Conservation (phyloP, 73 alveolate species). For the Symbiodinium pilosum region DNA sequence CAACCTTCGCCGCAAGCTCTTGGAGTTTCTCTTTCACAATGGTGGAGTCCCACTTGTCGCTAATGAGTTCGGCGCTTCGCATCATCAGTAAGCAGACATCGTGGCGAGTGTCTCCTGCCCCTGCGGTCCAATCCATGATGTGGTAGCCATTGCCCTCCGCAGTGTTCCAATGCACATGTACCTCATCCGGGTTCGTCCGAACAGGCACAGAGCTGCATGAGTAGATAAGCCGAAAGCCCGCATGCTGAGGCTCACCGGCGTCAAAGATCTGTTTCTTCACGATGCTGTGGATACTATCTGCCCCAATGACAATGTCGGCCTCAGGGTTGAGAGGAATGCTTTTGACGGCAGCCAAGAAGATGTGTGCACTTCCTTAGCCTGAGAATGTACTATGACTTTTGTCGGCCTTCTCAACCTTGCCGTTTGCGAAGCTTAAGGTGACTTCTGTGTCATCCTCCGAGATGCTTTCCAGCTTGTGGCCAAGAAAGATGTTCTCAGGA, state of each 20-base stretch:
- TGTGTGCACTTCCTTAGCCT: no score
- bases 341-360: no score
- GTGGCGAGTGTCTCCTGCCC: slow-evolving; percentile 36
- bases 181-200: slow-evolving; percentile 14
- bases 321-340: no score
- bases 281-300: slow-evolving; percentile 20
- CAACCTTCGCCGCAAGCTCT: slow-evolving; percentile 34
- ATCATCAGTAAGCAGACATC: slow-evolving; percentile 22
- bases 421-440: slow-evolving; percentile 13
- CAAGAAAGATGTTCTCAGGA: neutral
- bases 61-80: slow-evolving; percentile 39
- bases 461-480: slow-evolving; percentile 45
- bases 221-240: slow-evolving; percentile 22
- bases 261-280: slow-evolving; percentile 29
- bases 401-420: slow-evolving; percentile 54
- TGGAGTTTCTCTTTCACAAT: slow-evolving; percentile 8
- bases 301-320: slow-evolving; percentile 38
- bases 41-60: slow-evolving; percentile 52
- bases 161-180: slow-evolving; percentile 14
- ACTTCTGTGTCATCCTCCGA: slow-evolving; percentile 33
- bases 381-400: no score
- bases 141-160: neutral
- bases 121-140: slow-evolving; percentile 37
- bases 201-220: slow-evolving; percentile 8
- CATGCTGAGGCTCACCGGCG: slow-evolving; percentile 18